Evolutionary conservation across 2,329 filamentous ascomycete species (phyloP).

Genomic region (Tolypocladium endophyticum): DNA sequence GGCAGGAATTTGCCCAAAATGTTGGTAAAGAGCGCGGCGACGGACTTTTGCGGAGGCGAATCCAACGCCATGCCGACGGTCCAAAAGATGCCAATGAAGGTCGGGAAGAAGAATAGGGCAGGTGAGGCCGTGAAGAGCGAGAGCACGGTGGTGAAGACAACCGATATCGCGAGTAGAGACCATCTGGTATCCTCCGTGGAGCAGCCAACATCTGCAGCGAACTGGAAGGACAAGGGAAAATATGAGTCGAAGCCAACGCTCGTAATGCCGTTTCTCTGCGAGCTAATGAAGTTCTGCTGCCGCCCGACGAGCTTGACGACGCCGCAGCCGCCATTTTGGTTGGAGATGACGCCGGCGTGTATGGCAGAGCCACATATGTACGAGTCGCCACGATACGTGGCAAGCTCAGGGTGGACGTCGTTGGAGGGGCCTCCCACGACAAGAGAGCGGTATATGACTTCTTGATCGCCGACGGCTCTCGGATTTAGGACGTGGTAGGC

Average conservation of each 20-base stretch:
- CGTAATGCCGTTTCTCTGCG: conserved; percentile 60
- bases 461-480: conserved; percentile 61
- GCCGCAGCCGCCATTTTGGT: conserved; percentile 68
- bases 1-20: conserved; percentile 76
- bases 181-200: conserved; percentile 71
- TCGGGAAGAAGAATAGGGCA: conserved; percentile 71
- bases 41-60: conserved; percentile 58
- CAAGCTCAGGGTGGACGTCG: conserved; percentile 25
- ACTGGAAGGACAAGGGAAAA: conserved; percentile 80
- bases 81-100: conserved; percentile 76
- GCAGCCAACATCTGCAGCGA: conserved; percentile 55
- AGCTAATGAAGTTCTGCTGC: conserved; percentile 50
- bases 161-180: conserved; percentile 71
- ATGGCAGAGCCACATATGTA: conserved; percentile 80
- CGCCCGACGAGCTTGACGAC: conserved; percentile 66
- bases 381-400: conserved; percentile 78
- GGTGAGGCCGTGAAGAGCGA: conserved; percentile 76
- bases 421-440: conserved; percentile 55
- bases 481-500: conserved; percentile 58
- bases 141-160: conserved; percentile 66
- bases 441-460: conserved; percentile 53
- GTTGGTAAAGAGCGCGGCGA: conserved; percentile 64
- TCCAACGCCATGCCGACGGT: conserved; percentile 87
- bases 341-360: conserved; percentile 67
- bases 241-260: conserved; percentile 76